These are phyloP conservation scores for Podospora conica DNA, from an alignment of 495 filamentous ascomycete species.

Conservation along the genomic window DNA sequence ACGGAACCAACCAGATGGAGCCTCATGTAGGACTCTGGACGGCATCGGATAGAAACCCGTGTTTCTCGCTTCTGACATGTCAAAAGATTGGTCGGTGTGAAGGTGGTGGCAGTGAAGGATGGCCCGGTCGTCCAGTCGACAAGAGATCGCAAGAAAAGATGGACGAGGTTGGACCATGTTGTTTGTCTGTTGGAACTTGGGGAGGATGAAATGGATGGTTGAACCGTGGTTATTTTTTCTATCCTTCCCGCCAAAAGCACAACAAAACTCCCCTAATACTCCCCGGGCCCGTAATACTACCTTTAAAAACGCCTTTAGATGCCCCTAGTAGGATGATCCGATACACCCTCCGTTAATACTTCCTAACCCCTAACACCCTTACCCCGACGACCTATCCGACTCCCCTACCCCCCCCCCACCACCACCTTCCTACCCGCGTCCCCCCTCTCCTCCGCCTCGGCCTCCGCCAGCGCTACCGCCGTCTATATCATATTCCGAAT, in stretches of 20 bases:
- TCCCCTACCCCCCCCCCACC: neutral
- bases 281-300: too few species aligned
- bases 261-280: too few species aligned
- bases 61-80: neutral
- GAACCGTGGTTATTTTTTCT: too few species aligned
- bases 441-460: slow-evolving; percentile 32
- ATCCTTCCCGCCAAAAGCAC: too few species aligned
- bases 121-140: neutral
- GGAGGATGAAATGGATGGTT: too few species aligned
- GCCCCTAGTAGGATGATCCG: too few species aligned
- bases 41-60: neutral
- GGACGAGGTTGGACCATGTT: neutral
- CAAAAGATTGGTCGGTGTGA: neutral
- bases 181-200: too few species aligned
- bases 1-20: neutral
- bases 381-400: neutral
- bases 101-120: neutral
- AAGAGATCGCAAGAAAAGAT: neutral
- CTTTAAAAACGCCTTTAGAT: too few species aligned
- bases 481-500: slow-evolving; percentile 41
- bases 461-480: slow-evolving; percentile 39
- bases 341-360: too few species aligned
- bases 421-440: slow-evolving; percentile 18
- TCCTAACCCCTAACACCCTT: too few species aligned
- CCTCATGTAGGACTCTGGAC: neutral